phyloP scores from a whole-genome alignment of 2,329 filamentous ascomycete species.

The Fusarium nodosum region DNA sequence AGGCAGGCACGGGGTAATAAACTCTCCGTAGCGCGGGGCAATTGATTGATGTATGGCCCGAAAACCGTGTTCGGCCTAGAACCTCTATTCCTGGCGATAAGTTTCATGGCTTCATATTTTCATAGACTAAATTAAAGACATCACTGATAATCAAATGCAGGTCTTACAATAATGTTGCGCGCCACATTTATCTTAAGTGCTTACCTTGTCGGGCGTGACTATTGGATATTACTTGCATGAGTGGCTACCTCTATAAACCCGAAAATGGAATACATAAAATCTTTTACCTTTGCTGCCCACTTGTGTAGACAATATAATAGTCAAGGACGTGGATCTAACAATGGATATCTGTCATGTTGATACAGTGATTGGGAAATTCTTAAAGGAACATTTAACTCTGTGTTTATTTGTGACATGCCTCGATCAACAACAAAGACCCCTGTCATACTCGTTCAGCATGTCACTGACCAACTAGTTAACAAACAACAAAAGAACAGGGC shows the following conservation, averaged over 20 bases:
- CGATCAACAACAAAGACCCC: neutral
- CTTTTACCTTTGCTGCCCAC: neutral
- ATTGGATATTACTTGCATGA: neutral
- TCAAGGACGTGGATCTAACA: neutral
- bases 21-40: slow-evolving; percentile 35
- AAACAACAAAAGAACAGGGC: neutral
- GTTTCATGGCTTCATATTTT: neutral
- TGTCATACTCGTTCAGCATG: neutral
- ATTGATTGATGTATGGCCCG: slow-evolving; percentile 24
- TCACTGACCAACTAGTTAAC: neutral
- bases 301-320: neutral
- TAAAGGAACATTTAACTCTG: no score
- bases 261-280: neutral
- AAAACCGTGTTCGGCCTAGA: neutral
- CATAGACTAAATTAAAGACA: neutral
- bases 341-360: neutral
- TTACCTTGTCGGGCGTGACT: slow-evolving; percentile 10
- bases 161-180: slow-evolving; percentile 7
- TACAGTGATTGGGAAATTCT: neutral
- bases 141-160: neutral
- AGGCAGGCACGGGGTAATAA: slow-evolving; percentile 12
- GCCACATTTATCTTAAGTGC: slow-evolving; percentile 26
- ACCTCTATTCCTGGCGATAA: neutral
- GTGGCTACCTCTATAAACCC: neutral
- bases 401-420: neutral